A percentile compares a stretch with the other conserved stretches of the same genome.
Evolutionary conservation across 2,329 filamentous ascomycete genomes (phyloP).

Genomic region (Phialophora tarda): DNA sequence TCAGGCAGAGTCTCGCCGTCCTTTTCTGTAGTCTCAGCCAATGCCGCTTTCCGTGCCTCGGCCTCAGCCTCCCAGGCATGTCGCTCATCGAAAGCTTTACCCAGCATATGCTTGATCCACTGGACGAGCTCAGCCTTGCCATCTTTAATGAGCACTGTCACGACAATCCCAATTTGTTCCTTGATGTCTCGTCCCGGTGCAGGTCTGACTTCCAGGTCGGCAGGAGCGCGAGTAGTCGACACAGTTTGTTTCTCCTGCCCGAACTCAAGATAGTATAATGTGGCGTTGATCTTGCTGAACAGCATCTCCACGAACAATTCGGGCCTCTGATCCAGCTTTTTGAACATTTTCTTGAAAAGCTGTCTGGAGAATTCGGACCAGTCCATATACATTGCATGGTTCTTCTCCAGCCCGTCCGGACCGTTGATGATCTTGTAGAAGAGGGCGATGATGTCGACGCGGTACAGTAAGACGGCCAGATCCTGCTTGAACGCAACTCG

Average conservation of each 20-base stretch:
- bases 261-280: slow-evolving; percentile 85
- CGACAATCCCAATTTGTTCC: slow-evolving; percentile 77
- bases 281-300: slow-evolving; percentile 87
- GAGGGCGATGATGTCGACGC: slow-evolving; percentile 86
- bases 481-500: slow-evolving; percentile 94
- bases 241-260: slow-evolving; percentile 82
- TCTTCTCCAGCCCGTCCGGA: slow-evolving; percentile 73
- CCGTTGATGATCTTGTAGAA: slow-evolving; percentile 93
- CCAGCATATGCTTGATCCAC: slow-evolving; percentile 79
- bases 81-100: slow-evolving; percentile 72
- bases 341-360: slow-evolving; percentile 78
- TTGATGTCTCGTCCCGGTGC: slow-evolving; percentile 66
- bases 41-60: slow-evolving; percentile 52
- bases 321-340: slow-evolving; percentile 83
- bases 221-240: slow-evolving; percentile 70
- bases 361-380: slow-evolving; percentile 91
- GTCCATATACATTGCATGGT: slow-evolving; percentile 73
- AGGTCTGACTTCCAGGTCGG: slow-evolving; percentile 81
- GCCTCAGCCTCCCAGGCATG: slow-evolving; percentile 77
- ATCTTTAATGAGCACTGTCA: slow-evolving; percentile 79
- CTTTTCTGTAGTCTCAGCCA: slow-evolving; percentile 26
- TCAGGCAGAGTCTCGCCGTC: slow-evolving; percentile 37
- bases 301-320: slow-evolving; percentile 89
- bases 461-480: slow-evolving; percentile 83
- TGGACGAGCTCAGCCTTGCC: slow-evolving; percentile 75